A percentile compares a stretch with the other conserved stretches of the same genome.
Conservation (phyloP, 805 yeast genomes). For the Saturnispora zaruensis region DNA sequence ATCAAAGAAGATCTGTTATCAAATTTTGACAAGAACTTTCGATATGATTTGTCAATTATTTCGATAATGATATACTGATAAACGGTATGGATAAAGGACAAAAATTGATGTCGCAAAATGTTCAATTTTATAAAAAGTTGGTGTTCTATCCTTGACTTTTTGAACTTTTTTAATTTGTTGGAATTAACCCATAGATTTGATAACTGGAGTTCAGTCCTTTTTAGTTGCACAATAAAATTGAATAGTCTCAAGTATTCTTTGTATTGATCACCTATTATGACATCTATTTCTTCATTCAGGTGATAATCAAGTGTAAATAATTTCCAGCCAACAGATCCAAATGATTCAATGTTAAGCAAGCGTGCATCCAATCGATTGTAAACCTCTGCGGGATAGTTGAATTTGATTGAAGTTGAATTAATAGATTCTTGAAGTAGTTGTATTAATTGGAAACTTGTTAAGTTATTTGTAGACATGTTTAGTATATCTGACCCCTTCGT, state of each 20-base stretch:
- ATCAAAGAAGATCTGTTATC: conserved; percentile 7
- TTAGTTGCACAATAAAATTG: conserved; percentile 75
- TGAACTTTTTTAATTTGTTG: conserved; percentile 25
- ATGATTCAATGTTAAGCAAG: conserved; percentile 55
- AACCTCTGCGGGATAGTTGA: conserved; percentile 30
- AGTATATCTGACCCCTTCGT: conserved; percentile 45
- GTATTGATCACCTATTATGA: conserved; percentile 44
- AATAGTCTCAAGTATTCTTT: conserved; percentile 70
- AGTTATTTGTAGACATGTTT: conserved; percentile 49
- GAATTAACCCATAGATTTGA: conserved; percentile 39
- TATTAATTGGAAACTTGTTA: conserved; percentile 60
- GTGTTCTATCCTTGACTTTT: conserved; percentile 9
- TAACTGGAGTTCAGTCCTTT: conserved; percentile 49
- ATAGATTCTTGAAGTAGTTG: conserved; percentile 59
- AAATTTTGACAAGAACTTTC: conserved; percentile 22
- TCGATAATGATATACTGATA: conserved; percentile 37
- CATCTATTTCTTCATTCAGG: conserved; percentile 40
- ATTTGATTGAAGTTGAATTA: conserved; percentile 40
- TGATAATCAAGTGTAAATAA: conserved; percentile 80
- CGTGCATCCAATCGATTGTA: conserved; percentile 70
- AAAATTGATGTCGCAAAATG: conserved; percentile 32
- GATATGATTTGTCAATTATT: conserved; percentile 35
- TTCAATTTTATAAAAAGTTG: conserved; percentile 24
- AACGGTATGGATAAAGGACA: conserved; percentile 35
- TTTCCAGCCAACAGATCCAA: conserved; percentile 80